A percentile compares a stretch with the other conserved stretches of the same genome.
phyloP scores from a whole-genome alignment of 2,329 filamentous ascomycete genomes.

The Chalaropsis thielavioides region DNA sequence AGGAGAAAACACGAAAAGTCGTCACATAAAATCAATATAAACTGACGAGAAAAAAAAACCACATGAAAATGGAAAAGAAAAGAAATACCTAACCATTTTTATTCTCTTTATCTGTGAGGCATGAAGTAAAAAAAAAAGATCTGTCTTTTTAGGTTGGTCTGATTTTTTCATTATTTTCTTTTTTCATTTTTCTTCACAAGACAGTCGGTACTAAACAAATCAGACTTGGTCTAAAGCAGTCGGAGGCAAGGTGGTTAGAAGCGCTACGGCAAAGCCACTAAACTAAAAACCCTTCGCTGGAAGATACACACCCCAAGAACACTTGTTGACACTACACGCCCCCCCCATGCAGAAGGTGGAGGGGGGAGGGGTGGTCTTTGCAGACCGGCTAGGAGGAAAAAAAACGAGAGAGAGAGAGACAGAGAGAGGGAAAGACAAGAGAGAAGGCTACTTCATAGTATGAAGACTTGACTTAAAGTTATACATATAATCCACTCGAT shows the following conservation, averaged over 20 bases:
- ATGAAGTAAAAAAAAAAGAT: neutral
- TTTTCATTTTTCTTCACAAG: neutral
- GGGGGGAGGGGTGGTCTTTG: neutral
- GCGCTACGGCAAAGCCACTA: constrained; percentile 1
- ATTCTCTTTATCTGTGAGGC: constrained; percentile 3
- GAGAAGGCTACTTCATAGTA: neutral
- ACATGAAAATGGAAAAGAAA: neutral
- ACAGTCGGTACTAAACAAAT: neutral
- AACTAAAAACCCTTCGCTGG: neutral
- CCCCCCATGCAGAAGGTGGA: neutral
- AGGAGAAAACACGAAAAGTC: no score
- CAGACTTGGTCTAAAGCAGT: constrained; percentile 1
- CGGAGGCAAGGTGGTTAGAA: constrained; percentile 2
- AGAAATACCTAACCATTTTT: neutral
- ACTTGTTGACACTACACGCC: neutral
- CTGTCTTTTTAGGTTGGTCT: neutral
- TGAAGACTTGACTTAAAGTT: constrained; percentile 9
- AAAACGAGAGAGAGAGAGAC: neutral
- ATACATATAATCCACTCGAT: constrained; percentile 10
- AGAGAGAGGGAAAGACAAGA: neutral
- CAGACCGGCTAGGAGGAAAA: neutral
- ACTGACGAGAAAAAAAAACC: neutral
- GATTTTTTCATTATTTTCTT: constrained; percentile 3
- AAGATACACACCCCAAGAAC: neutral
- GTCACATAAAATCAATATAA: neutral